Evolutionary conservation across 78 protist genomes (phyloP).

Genomic region (Cavenderia fasciculata): DNA sequence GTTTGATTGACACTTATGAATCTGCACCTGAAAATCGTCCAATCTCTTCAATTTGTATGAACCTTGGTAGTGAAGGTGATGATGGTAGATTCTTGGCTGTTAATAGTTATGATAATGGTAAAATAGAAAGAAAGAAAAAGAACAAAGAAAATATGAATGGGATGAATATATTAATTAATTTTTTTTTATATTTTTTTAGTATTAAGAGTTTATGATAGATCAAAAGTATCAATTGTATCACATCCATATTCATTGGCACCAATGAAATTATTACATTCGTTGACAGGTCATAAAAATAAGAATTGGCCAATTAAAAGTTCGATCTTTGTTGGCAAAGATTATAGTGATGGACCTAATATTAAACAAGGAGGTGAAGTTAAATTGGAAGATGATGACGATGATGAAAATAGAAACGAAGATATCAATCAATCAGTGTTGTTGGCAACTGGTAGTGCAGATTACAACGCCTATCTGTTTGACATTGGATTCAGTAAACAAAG

Average conservation of each 20-base stretch:
- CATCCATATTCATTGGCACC: slow-evolving; percentile 68
- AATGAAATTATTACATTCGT: slow-evolving; percentile 56
- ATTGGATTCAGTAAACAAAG: slow-evolving; percentile 59
- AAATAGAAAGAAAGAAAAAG: background rate
- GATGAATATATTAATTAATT: background rate
- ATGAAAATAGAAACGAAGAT: slow-evolving; percentile 11
- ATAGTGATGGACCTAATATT: background rate
- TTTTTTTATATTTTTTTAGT: background rate
- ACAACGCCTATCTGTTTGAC: slow-evolving; percentile 68
- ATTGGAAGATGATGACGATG: slow-evolving; percentile 47
- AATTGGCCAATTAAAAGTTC: slow-evolving; percentile 84
- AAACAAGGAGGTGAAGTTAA: slow-evolving; percentile 1
- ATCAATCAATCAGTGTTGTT: slow-evolving; percentile 67
- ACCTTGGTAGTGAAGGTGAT: slow-evolving; percentile 24
- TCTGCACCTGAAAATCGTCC: slow-evolving; percentile 54
- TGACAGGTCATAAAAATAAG: slow-evolving; percentile 76
- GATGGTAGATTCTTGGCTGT: slow-evolving; percentile 83
- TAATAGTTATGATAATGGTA: slow-evolving; percentile 79
- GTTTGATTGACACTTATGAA: slow-evolving; percentile 34
- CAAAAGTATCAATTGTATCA: slow-evolving; percentile 49
- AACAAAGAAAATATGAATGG: background rate
- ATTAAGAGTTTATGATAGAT: slow-evolving; percentile 79
- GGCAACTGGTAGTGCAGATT: slow-evolving; percentile 87
- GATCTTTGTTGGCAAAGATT: slow-evolving; percentile 64
- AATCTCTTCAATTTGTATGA: slow-evolving; percentile 35